Evolutionary conservation across 31 red algal species (phyloP).

Genomic region (Odonthalia washingtoniensis): DNA sequence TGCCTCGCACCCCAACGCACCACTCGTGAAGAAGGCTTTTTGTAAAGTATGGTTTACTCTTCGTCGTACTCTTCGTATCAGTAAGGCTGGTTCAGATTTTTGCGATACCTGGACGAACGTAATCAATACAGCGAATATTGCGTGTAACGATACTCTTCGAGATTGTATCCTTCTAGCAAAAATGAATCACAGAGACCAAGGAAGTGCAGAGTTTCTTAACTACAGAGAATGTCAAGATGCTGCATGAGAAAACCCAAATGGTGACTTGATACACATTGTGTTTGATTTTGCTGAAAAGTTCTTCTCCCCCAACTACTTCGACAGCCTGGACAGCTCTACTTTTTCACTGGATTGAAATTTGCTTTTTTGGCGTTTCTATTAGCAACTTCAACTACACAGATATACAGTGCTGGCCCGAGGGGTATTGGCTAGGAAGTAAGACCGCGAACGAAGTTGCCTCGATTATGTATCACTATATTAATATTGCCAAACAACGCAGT

Average conservation of each 20-base stretch:
- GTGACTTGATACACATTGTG: not conserved
- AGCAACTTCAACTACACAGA: too few species aligned
- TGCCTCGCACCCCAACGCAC: not conserved
- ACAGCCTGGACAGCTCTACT: too few species aligned
- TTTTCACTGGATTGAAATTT: too few species aligned
- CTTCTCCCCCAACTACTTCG: too few species aligned
- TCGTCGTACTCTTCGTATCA: not conserved
- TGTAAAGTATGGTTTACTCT: not conserved
- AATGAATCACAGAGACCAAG: not conserved
- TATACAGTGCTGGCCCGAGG: too few species aligned
- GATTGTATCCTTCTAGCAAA: not conserved
- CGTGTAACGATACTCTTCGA: not conserved
- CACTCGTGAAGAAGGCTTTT: not conserved
- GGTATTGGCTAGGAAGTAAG: too few species aligned
- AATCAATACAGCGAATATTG: not conserved
- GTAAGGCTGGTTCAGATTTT: too few species aligned
- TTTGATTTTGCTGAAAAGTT: too few species aligned
- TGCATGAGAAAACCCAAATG: not conserved
- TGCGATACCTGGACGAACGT: conserved; percentile 31
- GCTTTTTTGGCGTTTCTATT: too few species aligned
- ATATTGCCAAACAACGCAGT: not conserved
- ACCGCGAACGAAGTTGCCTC: too few species aligned
- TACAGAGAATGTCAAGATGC: conserved; percentile 7
- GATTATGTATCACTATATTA: too few species aligned
- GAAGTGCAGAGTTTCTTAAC: not conserved